Conservation (phyloP, 2,329 filamentous ascomycete genomes). For the Chaetoscypha palmicola region DNA sequence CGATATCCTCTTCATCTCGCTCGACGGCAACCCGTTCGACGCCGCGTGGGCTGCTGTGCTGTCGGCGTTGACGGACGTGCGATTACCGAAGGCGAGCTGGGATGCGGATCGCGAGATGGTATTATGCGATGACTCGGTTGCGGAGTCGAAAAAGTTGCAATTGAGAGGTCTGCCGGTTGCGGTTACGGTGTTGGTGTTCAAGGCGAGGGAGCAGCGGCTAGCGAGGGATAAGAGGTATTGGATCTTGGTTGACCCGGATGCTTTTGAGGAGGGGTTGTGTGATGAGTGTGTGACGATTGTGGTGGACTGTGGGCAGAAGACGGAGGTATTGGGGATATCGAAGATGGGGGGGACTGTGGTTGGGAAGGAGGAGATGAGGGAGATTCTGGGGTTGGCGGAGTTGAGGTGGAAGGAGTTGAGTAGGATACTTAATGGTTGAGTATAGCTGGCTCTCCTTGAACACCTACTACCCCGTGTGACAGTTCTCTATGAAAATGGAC, state of each 20-base stretch:
- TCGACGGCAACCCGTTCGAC: conserved; percentile 89
- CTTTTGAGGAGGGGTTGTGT: conserved; percentile 80
- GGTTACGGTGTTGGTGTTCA: conserved; percentile 73
- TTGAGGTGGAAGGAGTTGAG: conserved; percentile 53
- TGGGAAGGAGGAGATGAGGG: conserved; percentile 54
- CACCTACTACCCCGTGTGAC: too few species aligned
- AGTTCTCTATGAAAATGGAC: too few species aligned
- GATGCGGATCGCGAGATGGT: conserved; percentile 74
- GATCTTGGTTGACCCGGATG: conserved; percentile 83
- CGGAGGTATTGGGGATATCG: conserved; percentile 63
- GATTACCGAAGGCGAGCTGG: conserved; percentile 73
- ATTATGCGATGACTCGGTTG: conserved; percentile 59
- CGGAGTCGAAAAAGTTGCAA: conserved; percentile 47
- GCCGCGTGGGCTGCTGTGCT: conserved; percentile 80
- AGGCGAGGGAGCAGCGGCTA: conserved; percentile 39
- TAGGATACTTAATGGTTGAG: conserved; percentile 19
- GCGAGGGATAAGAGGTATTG: conserved; percentile 54
- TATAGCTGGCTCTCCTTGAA: too few species aligned
- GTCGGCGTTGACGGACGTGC: conserved; percentile 72
- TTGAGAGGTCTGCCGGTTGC: conserved; percentile 66
- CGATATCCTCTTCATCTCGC: conserved; percentile 87
- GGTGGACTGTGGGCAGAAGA: conserved; percentile 51
- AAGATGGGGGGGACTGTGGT: conserved; percentile 75
- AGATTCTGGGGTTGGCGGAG: conserved; percentile 52
- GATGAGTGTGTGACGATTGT: conserved; percentile 77